Conservation (phyloP, 345 rosid species). For the Lenwebbia sp. region DNA sequence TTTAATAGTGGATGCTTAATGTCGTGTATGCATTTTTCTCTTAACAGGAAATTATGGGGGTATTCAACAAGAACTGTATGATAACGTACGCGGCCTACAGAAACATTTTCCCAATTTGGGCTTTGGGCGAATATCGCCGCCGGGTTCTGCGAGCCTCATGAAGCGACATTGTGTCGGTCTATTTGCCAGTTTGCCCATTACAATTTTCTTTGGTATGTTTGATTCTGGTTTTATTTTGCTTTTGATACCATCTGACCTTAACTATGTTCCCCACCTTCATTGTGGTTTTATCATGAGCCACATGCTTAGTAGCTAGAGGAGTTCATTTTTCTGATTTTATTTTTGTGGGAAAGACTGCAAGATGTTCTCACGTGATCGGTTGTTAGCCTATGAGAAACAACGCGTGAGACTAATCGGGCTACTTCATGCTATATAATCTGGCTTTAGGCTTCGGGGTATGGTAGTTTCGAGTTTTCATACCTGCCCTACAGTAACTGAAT, state of each 20-base stretch:
- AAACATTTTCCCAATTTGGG: conserved; percentile 22
- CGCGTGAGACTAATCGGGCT: background rate
- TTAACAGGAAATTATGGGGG: conserved; percentile 21
- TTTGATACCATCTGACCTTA: background rate
- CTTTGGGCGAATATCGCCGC: conserved; percentile 12
- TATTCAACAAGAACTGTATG: conserved; percentile 18
- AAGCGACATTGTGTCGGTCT: background rate
- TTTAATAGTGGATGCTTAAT: background rate
- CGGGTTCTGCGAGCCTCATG: background rate
- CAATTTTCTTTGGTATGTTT: background rate
- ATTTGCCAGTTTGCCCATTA: background rate
- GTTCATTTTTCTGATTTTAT: background rate
- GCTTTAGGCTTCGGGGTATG: background rate
- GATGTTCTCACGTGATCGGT: background rate
- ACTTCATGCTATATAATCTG: background rate
- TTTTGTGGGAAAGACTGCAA: background rate
- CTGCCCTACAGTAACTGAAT: background rate
- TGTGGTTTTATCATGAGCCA: background rate
- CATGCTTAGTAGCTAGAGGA: background rate
- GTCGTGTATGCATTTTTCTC: background rate
- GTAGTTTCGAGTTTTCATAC: background rate
- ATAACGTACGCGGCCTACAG: conserved; percentile 11
- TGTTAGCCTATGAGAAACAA: background rate
- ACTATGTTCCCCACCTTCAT: background rate
- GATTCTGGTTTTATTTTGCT: background rate